Evolutionary conservation across 2,329 filamentous ascomycete genomes (phyloP), one percentile per base, ranked within the genome.

Genomic region (Alternaria dauci): DNA sequence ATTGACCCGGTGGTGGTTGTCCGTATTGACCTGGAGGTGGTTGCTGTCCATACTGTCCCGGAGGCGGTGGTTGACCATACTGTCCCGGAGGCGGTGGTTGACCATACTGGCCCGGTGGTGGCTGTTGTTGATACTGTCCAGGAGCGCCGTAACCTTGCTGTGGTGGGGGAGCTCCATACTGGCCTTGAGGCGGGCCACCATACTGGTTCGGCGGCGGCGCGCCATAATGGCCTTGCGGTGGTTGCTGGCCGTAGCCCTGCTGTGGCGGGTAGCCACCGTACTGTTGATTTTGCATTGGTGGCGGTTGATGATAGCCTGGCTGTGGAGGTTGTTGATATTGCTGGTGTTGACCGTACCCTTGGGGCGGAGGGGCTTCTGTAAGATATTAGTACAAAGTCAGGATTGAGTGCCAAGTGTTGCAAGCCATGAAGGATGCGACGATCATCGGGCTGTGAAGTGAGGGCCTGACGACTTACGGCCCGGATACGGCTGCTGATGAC

Each of bases 141-240:
- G 55, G 59, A 23, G 59, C 55, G 18, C 66, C 70, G 60, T 69
- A 72, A 18, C 67, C 66, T 52, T 71, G 70, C 55, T 44, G 55
- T 9, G 59, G 59, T 23, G 56, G 56, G 51, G 61, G 70, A 32
- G 71, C 67, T n/a, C 67, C 66, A 26, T 71, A 71, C 59, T 69
- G 66, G 8, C 60, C 60, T 39, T 55, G 59, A 14, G 60, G 60
- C 28, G 66, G 70, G n/a, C 68, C 65, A 16, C 67, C 67, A 26
- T 71, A 71, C 46, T 67, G 66, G 38, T 69, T 68, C 47, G 69
- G 76, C 42, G 71, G 75, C 25, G 80, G 78, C 20, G 77, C 76
- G 39, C 78, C 78, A 58, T 81, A 79, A 41, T 71, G 69, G 6
- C 61, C 60, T 28, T 56, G 67, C 6, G 66, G 59, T 11, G 62